Evolutionary conservation across 208 protist genomes (phyloP), one percentile per base, ranked within the genome.

Genomic region (Trypanosoma melophagium): DNA sequence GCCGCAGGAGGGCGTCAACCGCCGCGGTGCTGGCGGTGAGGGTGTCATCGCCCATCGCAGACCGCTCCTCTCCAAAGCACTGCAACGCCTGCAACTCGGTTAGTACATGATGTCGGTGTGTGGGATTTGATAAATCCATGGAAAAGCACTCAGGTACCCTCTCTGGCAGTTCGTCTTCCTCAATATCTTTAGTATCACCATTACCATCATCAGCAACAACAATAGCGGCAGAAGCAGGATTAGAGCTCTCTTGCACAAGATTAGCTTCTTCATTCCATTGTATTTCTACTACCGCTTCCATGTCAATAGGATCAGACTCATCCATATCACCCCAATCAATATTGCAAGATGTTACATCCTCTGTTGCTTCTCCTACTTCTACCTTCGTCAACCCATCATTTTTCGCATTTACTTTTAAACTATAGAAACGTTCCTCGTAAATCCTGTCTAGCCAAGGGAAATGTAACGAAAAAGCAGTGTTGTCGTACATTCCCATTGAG

Each of bases 301-400:
- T 41, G 38, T 71, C 66, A 21, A 52, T 63, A 14, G 45, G 49
- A 0, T 59, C 50, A 2, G 49, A 28, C 9, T 25, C 66, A 7
- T 12, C 66, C 0, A 57, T 57, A 42, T 92, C 86, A 16, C 83
- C 86, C 86, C 86, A 92, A 66, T 87, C 83, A 65, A 92, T 92
- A 24, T 74, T 56, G 24, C 50, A 71, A 12, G 81, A 63, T n/a
- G 31, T 78, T 0, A 44, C 51, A 10, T 41, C 73, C 7, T 35
- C 60, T 19, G 69, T 50, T 19, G 7, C 19, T 16, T 28, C 53
- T 28, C 53, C 50, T 17, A 44, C 69, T 0, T 16, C 68, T 4
- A 7, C 50, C 4, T 19, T 50, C 14, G 38, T 45, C 14, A 3
- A 16, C 10, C 45, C n/a, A 14, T 54, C n/a, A 13, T 19, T 44